phyloP scores from a whole-genome alignment of 805 yeast species.

The Torulaspora quercuum region DNA sequence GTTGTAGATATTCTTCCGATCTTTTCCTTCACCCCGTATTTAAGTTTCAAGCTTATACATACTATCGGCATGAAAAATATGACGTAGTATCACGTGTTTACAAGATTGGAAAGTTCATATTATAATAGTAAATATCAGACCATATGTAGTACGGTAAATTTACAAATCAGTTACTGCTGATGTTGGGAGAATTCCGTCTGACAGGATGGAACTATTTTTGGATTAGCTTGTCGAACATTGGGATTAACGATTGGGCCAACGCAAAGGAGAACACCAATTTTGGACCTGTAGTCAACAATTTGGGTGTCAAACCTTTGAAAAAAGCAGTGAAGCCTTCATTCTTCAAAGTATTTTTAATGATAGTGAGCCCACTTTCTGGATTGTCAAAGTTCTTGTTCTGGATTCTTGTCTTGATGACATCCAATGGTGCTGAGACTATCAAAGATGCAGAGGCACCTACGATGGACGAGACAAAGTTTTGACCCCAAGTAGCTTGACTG shows the following conservation, averaged over 20 bases:
- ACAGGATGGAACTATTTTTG: constrained; percentile 35
- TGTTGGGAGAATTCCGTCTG: no score
- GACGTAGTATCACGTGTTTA: no score
- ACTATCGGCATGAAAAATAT: no score
- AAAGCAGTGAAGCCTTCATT: constrained; percentile 88
- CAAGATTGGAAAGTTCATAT: no score
- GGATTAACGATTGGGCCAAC: constrained; percentile 92
- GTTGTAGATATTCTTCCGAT: no score
- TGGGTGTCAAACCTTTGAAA: constrained; percentile 96
- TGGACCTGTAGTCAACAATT: constrained; percentile 95
- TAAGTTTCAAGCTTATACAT: no score
- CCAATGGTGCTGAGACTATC: constrained; percentile 95
- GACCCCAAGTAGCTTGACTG: constrained; percentile 88
- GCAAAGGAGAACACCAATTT: constrained; percentile 98
- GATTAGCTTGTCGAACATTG: constrained; percentile 81
- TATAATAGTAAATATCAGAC: no score
- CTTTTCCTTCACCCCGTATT: no score
- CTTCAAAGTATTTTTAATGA: constrained; percentile 86
- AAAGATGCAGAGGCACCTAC: constrained; percentile 96
- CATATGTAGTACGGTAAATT: no score
- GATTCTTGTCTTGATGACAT: constrained; percentile 96
- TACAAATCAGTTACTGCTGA: no score
- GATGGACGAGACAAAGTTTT: constrained; percentile 91
- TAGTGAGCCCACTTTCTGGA: constrained; percentile 90
- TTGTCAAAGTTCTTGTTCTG: constrained; percentile 95